Base-by-base conservation (phyloP, 495 filamentous ascomycete genomes). In the Penicillium odoratum region DNA sequence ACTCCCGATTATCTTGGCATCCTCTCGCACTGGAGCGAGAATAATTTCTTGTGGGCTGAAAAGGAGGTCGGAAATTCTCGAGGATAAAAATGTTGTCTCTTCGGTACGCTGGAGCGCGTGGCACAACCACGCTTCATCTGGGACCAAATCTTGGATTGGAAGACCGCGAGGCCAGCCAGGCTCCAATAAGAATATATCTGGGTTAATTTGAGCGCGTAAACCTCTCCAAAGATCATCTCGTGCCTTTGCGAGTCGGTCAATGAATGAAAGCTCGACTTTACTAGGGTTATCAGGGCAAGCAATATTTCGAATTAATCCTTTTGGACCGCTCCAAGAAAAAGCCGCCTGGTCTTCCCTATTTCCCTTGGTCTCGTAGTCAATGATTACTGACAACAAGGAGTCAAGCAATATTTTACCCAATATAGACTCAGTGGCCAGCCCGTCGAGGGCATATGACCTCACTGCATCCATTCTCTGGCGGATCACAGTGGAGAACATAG, bases 161-260 rank as follows among this genome's bases (percentile, higher is more conserved):
- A 50, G 48, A 34, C 48, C 48, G 11, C 48, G 48, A 50, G 48
- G 29, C 48, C 48, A 50, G 15, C 26, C 28, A 34, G 28, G 26
- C 1, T 7, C 29, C n/a, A 33, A 18, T 1, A n/a, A 3, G 8
- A 16, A n/a, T 5, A 33, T 29, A 33, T 50, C 48, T 7, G 26
- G 26, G 0, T 34, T 30, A 2, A 4, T 1, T 8, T n/a, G 28
- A 28, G 21, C 30, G 5, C 38, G 38, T 40, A 40, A 16, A n/a
- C 11, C 15, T 40, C 5, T 13, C 48, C 48, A 50, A 16, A 50
- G 48, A 6, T 15, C 11, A 33, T 50, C n/a, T 3, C 48, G 28
- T 16, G 10, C 28, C n/a, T 33, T 30, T 21, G 4, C 13, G 5
- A 50, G 28, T 33, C 13, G 26, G 13, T 50, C 48, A 7, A 50